Evolutionary conservation across 192 early-diverging fungal genomes (phyloP).

Genomic region (Ambispora gerdemannii): DNA sequence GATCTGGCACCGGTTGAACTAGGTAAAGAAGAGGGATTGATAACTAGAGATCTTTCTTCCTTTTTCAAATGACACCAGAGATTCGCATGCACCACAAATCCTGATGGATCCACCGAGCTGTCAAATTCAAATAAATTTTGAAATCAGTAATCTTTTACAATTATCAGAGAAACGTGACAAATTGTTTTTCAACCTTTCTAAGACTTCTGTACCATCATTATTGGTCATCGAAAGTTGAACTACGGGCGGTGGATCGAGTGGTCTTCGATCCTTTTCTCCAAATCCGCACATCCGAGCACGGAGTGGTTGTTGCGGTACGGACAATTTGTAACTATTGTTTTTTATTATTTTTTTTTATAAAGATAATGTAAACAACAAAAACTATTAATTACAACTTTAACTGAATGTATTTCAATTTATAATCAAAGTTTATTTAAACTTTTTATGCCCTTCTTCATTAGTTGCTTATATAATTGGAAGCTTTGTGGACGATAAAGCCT

Average conservation of each 20-base stretch:
- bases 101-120: constrained; percentile 22
- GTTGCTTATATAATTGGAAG: too few relatives aligned
- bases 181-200: neutral
- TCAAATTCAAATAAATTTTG: too few relatives aligned
- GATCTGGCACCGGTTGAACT: constrained; percentile 20
- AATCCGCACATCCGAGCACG: constrained; percentile 68
- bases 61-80: constrained; percentile 27
- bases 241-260: constrained; percentile 61
- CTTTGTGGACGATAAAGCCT: too few relatives aligned
- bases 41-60: constrained; percentile 38
- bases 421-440: too few relatives aligned
- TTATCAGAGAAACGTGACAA: neutral
- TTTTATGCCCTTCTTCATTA: too few relatives aligned
- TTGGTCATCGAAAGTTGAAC: constrained; percentile 48
- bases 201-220: constrained; percentile 24
- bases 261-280: constrained; percentile 62
- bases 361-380: too few relatives aligned
- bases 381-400: too few relatives aligned
- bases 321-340: neutral
- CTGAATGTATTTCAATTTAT: too few relatives aligned
- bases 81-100: constrained; percentile 37
- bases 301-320: constrained; percentile 61
- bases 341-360: too few relatives aligned
- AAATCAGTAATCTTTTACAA: too few relatives aligned
- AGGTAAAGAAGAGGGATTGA: constrained; percentile 38